Evolutionary conservation across 2,329 filamentous ascomycete genomes (phyloP), one percentile per base, ranked within the genome.

Genomic region (Alternaria alternata): DNA sequence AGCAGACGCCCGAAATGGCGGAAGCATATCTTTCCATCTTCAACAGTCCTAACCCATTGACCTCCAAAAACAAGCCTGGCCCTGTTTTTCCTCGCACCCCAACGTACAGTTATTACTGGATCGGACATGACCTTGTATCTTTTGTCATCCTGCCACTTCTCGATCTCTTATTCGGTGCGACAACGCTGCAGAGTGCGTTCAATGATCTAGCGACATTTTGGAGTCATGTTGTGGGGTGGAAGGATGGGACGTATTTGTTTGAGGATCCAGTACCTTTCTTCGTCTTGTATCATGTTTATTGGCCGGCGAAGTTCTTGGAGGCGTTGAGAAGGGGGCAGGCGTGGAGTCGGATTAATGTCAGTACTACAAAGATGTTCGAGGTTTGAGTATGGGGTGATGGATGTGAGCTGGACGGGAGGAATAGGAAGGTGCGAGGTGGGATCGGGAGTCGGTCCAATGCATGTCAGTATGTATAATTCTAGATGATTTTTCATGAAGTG

Each of bases 341-440:
- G 57, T 92, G 89, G 89, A 88, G 85, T 53, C 81, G 88, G 61
- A 74, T 90, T 38, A 91, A 92, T 75, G 87, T 91, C 3, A 90
- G 88, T 68, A 91, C 89, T 12, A 83, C 81, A 26, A 88, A 87
- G 75, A 81, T 87, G 73, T 88, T 88, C 70, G 68, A 71, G 57
- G 49, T 12, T n/a, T 67, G 39, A 56, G 14, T 26, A 14, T 51
- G 12, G 12, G 39, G 42, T 18, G 7, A 38, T 44, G 30, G 38
- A 12, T 30, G 16, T 30, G 20, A 11, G 38, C 16, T 34, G 46
- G 30, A 48, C 26, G 36, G 22, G 47, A 22, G 12, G 22, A 3
- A 5, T 39, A 20, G 36, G n/a, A 39, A 39, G 36, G 34, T n/a
- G 8, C 2, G 34, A 38, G 34, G 14, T n/a, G 16, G 16, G 34